A percentile compares a stretch with the other conserved stretches of the same genome.
Conservation (phyloP, 106 monocot species). For the Dioscorea alata region DNA sequence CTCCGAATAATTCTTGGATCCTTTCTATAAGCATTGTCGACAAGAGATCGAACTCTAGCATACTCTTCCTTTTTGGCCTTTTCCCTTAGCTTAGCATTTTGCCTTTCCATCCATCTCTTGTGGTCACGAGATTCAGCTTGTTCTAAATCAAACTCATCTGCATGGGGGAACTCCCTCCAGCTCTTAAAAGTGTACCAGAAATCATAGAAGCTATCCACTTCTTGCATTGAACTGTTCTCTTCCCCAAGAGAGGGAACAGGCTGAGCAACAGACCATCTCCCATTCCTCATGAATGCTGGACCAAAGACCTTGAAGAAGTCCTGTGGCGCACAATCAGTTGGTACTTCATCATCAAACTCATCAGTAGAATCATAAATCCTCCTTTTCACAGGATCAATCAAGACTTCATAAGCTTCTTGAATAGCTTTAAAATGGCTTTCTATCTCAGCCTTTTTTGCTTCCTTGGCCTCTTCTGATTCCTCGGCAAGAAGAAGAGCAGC, state of each 20-base stretch:
- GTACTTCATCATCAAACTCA: slow-evolving; percentile 91
- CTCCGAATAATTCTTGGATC: slow-evolving; percentile 73
- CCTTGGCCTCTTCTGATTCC: slow-evolving; percentile 50
- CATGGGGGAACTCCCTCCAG: slow-evolving; percentile 87
- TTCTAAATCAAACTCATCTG: slow-evolving; percentile 87
- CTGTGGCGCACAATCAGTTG: slow-evolving; percentile 73
- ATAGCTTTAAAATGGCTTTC: slow-evolving; percentile 81
- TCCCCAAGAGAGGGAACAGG: slow-evolving; percentile 68
- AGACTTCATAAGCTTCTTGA: slow-evolving; percentile 94
- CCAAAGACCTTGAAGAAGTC: slow-evolving; percentile 91
- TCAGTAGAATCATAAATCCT: slow-evolving; percentile 94
- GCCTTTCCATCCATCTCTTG: slow-evolving; percentile 96
- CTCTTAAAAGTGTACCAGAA: slow-evolving; percentile 93
- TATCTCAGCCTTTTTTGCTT: slow-evolving; percentile 67
- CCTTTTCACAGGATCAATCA: slow-evolving; percentile 82
- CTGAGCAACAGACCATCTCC: slow-evolving; percentile 66
- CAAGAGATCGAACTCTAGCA: slow-evolving; percentile 57
- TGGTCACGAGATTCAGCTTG: slow-evolving; percentile 88
- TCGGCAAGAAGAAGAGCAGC: slow-evolving; percentile 74
- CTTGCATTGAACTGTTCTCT: slow-evolving; percentile 41
- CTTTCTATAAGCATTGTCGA: slow-evolving; percentile 81
- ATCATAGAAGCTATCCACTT: slow-evolving; percentile 77
- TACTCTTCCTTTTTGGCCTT: slow-evolving; percentile 78
- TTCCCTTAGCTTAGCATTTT: slow-evolving; percentile 78
- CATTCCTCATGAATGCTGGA: slow-evolving; percentile 88